phyloP scores from a whole-genome alignment of 352 stramenopile species.

The Pythium rhizo-oryzae region DNA sequence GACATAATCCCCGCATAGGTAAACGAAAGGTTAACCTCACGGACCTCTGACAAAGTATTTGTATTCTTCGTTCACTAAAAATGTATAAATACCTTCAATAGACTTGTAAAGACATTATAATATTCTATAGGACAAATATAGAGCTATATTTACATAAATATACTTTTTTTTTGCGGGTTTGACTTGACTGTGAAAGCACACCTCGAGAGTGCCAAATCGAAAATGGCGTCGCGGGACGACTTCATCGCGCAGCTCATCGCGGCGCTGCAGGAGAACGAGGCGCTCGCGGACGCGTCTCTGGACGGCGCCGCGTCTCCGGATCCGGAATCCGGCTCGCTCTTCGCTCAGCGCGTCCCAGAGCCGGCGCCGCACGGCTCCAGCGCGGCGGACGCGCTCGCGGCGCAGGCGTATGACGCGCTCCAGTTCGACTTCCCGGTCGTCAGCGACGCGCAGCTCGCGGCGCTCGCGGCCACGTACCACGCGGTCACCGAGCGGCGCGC shows the following conservation, averaged over 20 bases:
- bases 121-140: too few relatives aligned
- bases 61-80: too few relatives aligned
- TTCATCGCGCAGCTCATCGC: conserved; percentile 66
- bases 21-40: too few relatives aligned
- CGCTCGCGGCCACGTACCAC: conserved; percentile 48
- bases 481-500: conserved; percentile 26
- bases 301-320: neutral
- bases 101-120: too few relatives aligned
- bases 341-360: neutral
- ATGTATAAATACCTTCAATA: too few relatives aligned
- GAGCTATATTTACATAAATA: too few relatives aligned
- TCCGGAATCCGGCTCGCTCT: neutral
- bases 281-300: conserved; percentile 10
- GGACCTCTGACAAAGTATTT: too few relatives aligned
- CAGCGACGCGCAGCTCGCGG: conserved; percentile 37
- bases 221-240: conserved; percentile 35
- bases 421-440: conserved; percentile 64
- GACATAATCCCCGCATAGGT: too few relatives aligned
- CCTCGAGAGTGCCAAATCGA: too few relatives aligned
- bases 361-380: conserved; percentile 3
- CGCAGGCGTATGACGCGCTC: conserved; percentile 44
- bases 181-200: too few relatives aligned
- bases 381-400: conserved; percentile 16
- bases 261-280: conserved; percentile 53
- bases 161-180: too few relatives aligned